Base-by-base conservation (phyloP, 2,329 filamentous ascomycete genomes). In the Cladophialophora carrionii region DNA sequence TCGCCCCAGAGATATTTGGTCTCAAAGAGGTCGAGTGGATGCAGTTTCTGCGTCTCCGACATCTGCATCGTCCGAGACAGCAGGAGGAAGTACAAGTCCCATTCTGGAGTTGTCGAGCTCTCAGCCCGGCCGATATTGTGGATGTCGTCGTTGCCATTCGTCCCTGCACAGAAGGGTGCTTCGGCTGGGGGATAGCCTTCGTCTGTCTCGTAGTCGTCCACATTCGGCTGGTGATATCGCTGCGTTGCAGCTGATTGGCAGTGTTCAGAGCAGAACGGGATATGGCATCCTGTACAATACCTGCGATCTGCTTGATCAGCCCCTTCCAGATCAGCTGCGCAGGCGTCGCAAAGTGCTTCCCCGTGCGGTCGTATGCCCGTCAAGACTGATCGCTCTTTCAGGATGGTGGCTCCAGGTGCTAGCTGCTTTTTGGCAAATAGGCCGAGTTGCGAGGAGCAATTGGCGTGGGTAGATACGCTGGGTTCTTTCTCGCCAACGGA, bases 281-380 rank as follows among this genome's bases (percentile, higher is more conserved):
- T 82, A 62, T 86, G 84, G 64, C 83, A 80, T 6, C 68, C 69
- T 22, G 57, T 26, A 51, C 71, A 72, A 37, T 68, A 63, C 37
- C 61, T 53, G 24, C 66, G 62, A 43, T 81, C 77, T 71, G 85
- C 88, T 2, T 78, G 74, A 68, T 65, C 9, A 73, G 77, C 41
- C 90, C 78, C 0, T 83, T 82, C 0, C 90, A 90, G 5, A 96
- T 83, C 26, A 87, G 85, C 7, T 85, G 92, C 92, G 76, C 94
- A 98, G 14, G 92, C 92, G 76, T 98, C 94, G 77, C 94, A 98
- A 32, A 94, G 84, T 4, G 90, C 84, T 68, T 96, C 92, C 74
- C 96, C 92, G 12, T 95, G 84, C 32, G 92, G 88, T 74, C 95
- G 95, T 71, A 94, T 95, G 53, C 91, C 93, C 1, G 93, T 96